phyloP scores from a whole-genome alignment of 495 filamentous ascomycete species.

The Glarea lozoyensis region DNA sequence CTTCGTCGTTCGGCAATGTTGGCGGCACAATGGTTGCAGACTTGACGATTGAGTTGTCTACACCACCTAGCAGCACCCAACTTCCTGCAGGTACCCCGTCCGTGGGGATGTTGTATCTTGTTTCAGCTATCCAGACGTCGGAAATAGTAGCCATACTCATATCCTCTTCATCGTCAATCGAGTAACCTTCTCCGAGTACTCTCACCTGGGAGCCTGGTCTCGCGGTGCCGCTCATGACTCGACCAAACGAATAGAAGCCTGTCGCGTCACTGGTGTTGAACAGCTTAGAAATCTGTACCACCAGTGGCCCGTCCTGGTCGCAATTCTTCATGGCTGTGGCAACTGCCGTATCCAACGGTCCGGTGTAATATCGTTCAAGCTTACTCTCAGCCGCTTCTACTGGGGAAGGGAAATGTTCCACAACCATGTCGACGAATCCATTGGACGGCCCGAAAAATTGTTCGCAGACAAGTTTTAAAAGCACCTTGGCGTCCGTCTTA shows the following conservation, averaged over 20 bases:
- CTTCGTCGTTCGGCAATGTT: conserved; percentile 74
- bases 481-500: conserved; percentile 77
- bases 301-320: conserved; percentile 80
- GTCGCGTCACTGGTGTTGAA: conserved; percentile 83
- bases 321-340: conserved; percentile 73
- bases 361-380: conserved; percentile 84
- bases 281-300: conserved; percentile 87
- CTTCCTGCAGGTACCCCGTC: conserved; percentile 94
- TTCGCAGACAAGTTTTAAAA: conserved; percentile 83
- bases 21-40: conserved; percentile 88
- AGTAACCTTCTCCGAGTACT: conserved; percentile 92
- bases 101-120: conserved; percentile 82
- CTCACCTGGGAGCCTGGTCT: conserved; percentile 74
- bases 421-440: conserved; percentile 93
- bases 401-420: conserved; percentile 84
- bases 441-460: conserved; percentile 88
- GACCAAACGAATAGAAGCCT: conserved; percentile 78
- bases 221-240: conserved; percentile 90
- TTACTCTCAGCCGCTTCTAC: conserved; percentile 66
- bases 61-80: conserved; percentile 79
- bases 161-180: conserved; percentile 95
- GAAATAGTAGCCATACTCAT: conserved; percentile 87
- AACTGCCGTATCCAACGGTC: conserved; percentile 81
- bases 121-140: conserved; percentile 88
- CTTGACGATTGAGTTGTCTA: conserved; percentile 98